Conservation (phyloP, 164 flowering plant genomes). For the Santalum album region DNA sequence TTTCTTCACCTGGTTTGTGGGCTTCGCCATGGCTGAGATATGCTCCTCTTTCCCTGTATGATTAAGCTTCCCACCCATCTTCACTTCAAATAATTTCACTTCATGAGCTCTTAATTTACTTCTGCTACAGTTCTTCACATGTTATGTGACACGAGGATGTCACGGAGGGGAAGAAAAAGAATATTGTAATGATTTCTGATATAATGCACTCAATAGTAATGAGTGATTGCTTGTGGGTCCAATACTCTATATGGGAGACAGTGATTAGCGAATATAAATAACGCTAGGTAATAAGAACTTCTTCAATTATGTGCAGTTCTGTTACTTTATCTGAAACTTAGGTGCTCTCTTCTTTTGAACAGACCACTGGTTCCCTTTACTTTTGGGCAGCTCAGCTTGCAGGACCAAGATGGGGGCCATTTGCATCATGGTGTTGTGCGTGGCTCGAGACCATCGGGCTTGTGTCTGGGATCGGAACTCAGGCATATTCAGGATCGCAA, state of each 20-base stretch:
- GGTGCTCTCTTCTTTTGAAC: not conserved
- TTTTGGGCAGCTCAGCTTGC: conserved; percentile 32
- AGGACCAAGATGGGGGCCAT: conserved; percentile 33
- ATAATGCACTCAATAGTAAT: too few relatives aligned
- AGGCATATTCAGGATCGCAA: conserved; percentile 28
- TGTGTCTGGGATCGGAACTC: conserved; percentile 22
- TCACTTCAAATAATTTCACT: too few relatives aligned
- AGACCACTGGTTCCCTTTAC: conserved; percentile 36
- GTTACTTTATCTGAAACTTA: not conserved
- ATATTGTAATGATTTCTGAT: too few relatives aligned
- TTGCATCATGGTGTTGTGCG: conserved; percentile 33
- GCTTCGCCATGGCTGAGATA: conserved; percentile 30
- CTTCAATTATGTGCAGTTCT: too few relatives aligned
- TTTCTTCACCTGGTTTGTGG: conserved; percentile 35
- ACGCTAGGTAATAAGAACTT: too few relatives aligned
- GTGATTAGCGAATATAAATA: too few relatives aligned
- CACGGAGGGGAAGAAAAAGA: too few relatives aligned
- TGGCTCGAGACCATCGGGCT: conserved; percentile 29
- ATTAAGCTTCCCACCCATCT: not conserved
- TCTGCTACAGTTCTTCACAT: too few relatives aligned
- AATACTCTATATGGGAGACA: too few relatives aligned
- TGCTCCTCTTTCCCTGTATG: conserved; percentile 34
- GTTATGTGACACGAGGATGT: too few relatives aligned
- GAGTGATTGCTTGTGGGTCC: too few relatives aligned
- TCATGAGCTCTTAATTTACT: too few relatives aligned